A percentile compares a stretch with the other conserved stretches of the same genome.
phyloP scores from a whole-genome alignment of 345 rosid species.

The Lepidium africanum region DNA sequence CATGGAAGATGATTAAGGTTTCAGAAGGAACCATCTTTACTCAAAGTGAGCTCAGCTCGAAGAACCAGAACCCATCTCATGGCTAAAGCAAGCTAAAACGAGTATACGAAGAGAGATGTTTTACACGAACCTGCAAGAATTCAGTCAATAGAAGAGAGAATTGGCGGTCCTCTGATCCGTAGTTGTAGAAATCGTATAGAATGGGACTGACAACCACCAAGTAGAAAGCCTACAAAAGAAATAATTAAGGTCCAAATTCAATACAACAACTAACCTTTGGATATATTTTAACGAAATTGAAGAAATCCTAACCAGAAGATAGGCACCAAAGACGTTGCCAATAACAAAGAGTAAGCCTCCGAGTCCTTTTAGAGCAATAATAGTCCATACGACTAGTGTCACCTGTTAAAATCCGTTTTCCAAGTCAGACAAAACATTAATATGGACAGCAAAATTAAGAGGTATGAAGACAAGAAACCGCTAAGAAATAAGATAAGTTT shows the following conservation, averaged over 20 bases:
- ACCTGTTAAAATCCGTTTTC: constrained; percentile 34
- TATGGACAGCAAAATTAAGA: not conserved
- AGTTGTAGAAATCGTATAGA: constrained; percentile 81
- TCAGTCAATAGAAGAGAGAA: constrained; percentile 42
- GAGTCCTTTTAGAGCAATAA: constrained; percentile 50
- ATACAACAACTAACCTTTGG: not conserved
- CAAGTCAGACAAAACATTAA: constrained; percentile 4
- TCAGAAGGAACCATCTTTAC: not conserved
- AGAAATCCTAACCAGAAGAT: constrained; percentile 52
- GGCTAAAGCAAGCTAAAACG: not conserved
- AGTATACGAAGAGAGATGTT: not conserved
- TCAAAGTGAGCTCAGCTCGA: not conserved
- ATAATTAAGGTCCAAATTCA: not conserved
- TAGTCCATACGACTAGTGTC: constrained; percentile 38
- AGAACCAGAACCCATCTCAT: not conserved
- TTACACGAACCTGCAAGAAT: constrained; percentile 51
- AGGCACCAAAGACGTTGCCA: constrained; percentile 66
- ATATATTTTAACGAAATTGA: not conserved
- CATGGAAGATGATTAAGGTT: not conserved
- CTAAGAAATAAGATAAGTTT: not conserved
- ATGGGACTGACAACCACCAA: constrained; percentile 50
- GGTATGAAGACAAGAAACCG: not conserved
- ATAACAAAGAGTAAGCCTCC: constrained; percentile 77
- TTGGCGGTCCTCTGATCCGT: constrained; percentile 31
- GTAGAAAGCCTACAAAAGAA: constrained; percentile 47